Conservation (phyloP, 306 rosid species). For the Prunus dulcis region DNA sequence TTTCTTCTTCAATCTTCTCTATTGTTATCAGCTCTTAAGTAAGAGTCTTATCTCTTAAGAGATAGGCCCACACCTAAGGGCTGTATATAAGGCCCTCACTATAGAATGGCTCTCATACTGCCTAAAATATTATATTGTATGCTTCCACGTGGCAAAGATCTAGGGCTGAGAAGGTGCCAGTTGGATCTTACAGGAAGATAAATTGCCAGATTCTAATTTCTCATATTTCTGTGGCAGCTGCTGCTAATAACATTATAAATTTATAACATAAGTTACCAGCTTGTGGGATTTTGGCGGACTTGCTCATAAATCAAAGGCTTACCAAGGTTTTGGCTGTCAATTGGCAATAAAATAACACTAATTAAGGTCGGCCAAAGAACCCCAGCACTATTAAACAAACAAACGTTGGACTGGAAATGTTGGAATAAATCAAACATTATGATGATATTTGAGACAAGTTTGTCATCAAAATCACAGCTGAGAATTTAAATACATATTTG, state of each 20-base stretch:
- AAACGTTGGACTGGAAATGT: neutral
- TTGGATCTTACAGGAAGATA: neutral
- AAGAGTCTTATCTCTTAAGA: too few relatives aligned
- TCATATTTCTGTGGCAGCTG: neutral
- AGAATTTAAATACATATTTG: too few relatives aligned
- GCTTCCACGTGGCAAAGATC: slow-evolving; percentile 9
- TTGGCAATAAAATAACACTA: neutral
- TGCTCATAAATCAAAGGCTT: neutral
- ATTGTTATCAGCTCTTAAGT: too few relatives aligned
- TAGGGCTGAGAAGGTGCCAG: slow-evolving; percentile 2
- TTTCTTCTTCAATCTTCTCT: too few relatives aligned
- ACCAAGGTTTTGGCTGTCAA: neutral
- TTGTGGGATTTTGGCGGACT: neutral
- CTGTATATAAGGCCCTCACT: too few relatives aligned
- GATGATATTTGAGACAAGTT: neutral
- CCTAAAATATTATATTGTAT: too few relatives aligned
- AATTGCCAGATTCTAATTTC: slow-evolving; percentile 1
- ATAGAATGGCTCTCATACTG: too few relatives aligned
- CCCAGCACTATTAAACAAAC: neutral
- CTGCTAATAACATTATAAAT: neutral
- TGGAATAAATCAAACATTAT: neutral
- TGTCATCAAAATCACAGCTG: neutral
- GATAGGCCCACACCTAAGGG: too few relatives aligned
- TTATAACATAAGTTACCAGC: neutral
- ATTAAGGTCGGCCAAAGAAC: neutral